phyloP scores from a whole-genome alignment of 177 flowering plant species.

The Vitis hybrid region DNA sequence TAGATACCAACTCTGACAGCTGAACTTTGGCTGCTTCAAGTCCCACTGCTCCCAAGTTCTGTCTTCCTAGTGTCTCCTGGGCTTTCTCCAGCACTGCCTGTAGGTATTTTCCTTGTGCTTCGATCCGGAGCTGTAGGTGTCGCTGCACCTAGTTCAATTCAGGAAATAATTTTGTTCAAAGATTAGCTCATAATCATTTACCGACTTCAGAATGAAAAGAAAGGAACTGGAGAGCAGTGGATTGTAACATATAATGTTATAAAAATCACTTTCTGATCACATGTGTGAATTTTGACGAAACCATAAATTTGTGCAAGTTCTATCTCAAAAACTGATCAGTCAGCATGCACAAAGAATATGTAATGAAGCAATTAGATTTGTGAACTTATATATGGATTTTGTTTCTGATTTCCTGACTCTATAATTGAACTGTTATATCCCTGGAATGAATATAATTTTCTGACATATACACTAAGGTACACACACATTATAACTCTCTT shows the following conservation, averaged over 20 bases:
- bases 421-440: too few species aligned
- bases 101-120: slow-evolving; percentile 91
- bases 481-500: too few species aligned
- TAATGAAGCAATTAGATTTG: not conserved
- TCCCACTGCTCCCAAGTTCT: slow-evolving; percentile 63
- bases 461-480: too few species aligned
- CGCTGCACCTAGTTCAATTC: slow-evolving; percentile 63
- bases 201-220: not conserved
- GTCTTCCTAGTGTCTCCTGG: slow-evolving; percentile 81
- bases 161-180: not conserved
- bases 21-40: slow-evolving; percentile 80
- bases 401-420: not conserved
- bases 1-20: slow-evolving; percentile 72
- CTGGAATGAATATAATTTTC: too few species aligned
- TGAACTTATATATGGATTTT: not conserved
- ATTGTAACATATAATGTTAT: too few species aligned
- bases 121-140: slow-evolving; percentile 83
- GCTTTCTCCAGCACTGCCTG: slow-evolving; percentile 87
- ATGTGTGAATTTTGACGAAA: too few species aligned
- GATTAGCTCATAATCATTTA: not conserved
- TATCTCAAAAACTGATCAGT: too few species aligned
- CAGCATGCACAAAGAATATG: not conserved
- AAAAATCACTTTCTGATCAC: too few species aligned
- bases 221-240: not conserved
- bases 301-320: too few species aligned